Base-by-base conservation (phyloP, 2,329 filamentous ascomycete genomes). In the Eutypa lata region DNA sequence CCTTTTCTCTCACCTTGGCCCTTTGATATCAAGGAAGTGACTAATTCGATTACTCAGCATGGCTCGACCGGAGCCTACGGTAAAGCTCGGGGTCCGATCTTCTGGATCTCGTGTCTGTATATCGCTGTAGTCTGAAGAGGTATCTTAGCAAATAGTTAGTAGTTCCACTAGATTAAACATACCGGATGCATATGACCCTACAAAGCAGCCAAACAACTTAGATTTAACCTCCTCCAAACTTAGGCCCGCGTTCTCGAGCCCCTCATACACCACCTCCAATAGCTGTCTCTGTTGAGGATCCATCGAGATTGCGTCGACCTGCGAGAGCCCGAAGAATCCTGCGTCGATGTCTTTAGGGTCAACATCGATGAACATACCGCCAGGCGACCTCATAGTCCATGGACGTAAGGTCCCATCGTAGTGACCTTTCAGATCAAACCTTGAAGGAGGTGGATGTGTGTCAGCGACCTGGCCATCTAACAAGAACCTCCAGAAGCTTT, bases 401-500 rank as follows among this genome's bases (percentile, higher is more conserved):
- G 66, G 68, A 37, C 72, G 72, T 5, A 53, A 61, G 0, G 70
- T 65, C 0, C 63, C 65, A 55, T 76, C 73, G 28, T 65, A 70
- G 53, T 71, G 73, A 0, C 66, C 68, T 1, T 64, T 31, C 1
- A 72, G 13, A 28, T 65, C 68, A 59, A 73, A 76, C 0, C 73
- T 55, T 0, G 60, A 50, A 19, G 52, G 13, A 1, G 70, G 65
- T 2, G 67, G 60, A 0, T 60, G 49, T 24, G 55, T 71, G 1
- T 59, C 60, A 0, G 71, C 73, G 10, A 71, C 63, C 0, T 65
- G 54, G 6, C 70, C 68, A 0, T 60, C 37, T 16, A 57, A 51
- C 1, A 76, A 57, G 47, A 73, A 68, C 2, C 72, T 59, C 73
- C 74, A 76, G 2, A 75, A 61, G 42, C 65, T 63, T 2, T 60